Base-by-base conservation (phyloP, 1,284 basidiomycete species). In the Ceratobasidium sp. region DNA sequence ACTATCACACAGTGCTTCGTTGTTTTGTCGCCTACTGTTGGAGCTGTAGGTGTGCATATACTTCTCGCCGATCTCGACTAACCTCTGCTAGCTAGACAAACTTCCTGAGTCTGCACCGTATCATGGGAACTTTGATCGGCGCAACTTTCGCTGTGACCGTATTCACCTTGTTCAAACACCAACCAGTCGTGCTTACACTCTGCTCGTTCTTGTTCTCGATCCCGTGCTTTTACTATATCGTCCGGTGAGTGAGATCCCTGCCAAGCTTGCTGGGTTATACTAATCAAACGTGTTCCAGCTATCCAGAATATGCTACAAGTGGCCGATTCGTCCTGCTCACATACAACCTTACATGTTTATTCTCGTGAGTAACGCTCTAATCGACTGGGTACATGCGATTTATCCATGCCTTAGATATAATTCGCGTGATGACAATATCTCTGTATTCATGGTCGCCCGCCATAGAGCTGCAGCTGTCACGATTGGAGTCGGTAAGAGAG, bases 191-290 rank as follows among this genome's bases (percentile, higher is more conserved):
- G 0, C 85, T 98, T 16, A 89, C 94, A 0, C 83, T 94, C 49
- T 92, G 96, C 76, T 96, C 97, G 0, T 92, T 94, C 80, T 84
- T 98, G 77, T 97, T 95, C 81, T 96, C 95, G 0, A 84, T 98
- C 2, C 96, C 96, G 1, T 98, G 96, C 82, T 98, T 98, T 84
- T 96, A 94, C 81, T 90, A 92, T 80, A 95, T 96, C 78, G 86
- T 96, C 16, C 88, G 90, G 0, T 90, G 89, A 77, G 68, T 43
- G 5, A 29, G 8, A 31, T 37, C 34, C 5, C 13, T 83, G 80
- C 16, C 11, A n/a, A 1, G 6, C 22, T 7, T 9, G 8, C 4
- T 51, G 1, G 22, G 39, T 16, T 56, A 9, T 14, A 2, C 34
- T 31, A 6, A 59, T 22, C 14, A 14, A 54, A 58, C 14, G 39